Evolutionary conservation across 2,329 filamentous ascomycete species (phyloP).

Genomic region (Aquanectria penicillioides): DNA sequence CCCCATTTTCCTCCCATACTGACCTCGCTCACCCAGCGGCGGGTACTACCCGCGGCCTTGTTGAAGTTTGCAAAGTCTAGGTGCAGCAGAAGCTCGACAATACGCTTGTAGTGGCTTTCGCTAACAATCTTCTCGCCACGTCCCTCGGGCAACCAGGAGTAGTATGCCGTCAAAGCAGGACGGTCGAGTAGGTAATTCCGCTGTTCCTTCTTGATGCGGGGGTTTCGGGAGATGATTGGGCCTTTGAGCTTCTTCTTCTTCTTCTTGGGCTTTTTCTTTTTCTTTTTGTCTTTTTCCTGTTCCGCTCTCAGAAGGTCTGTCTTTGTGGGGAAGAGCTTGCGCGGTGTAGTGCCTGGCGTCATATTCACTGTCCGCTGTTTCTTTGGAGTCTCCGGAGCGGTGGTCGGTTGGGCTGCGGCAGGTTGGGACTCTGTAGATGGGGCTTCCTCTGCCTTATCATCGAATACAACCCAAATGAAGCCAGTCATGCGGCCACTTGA

Average conservation of each 20-base stretch:
- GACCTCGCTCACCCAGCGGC: slow-evolving; percentile 76
- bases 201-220: slow-evolving; percentile 70
- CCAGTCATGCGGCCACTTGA: slow-evolving; percentile 92
- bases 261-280: slow-evolving; percentile 51
- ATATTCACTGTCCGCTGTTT: slow-evolving; percentile 37
- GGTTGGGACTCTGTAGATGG: slow-evolving; percentile 23
- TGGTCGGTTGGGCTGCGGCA: slow-evolving; percentile 38
- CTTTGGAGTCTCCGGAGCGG: slow-evolving; percentile 46
- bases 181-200: slow-evolving; percentile 60
- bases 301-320: slow-evolving; percentile 19
- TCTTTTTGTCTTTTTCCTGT: slow-evolving; percentile 41
- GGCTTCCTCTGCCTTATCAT: slow-evolving; percentile 54
- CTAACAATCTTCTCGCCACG: slow-evolving; percentile 72
- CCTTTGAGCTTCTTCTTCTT: slow-evolving; percentile 64
- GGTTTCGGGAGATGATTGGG: slow-evolving; percentile 70
- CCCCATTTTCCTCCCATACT: slow-evolving; percentile 65
- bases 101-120: slow-evolving; percentile 72
- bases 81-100: slow-evolving; percentile 75
- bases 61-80: slow-evolving; percentile 77
- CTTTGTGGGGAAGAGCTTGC: slow-evolving; percentile 45
- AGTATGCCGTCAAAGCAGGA: slow-evolving; percentile 68
- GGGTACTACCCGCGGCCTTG: slow-evolving; percentile 71
- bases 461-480: slow-evolving; percentile 93
- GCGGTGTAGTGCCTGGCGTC: slow-evolving; percentile 47
- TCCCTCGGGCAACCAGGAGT: slow-evolving; percentile 70